These are phyloP conservation scores for Thielaviopsis euricoi DNA, from an alignment of 2,329 filamentous ascomycete genomes.

Conservation along the genomic window DNA sequence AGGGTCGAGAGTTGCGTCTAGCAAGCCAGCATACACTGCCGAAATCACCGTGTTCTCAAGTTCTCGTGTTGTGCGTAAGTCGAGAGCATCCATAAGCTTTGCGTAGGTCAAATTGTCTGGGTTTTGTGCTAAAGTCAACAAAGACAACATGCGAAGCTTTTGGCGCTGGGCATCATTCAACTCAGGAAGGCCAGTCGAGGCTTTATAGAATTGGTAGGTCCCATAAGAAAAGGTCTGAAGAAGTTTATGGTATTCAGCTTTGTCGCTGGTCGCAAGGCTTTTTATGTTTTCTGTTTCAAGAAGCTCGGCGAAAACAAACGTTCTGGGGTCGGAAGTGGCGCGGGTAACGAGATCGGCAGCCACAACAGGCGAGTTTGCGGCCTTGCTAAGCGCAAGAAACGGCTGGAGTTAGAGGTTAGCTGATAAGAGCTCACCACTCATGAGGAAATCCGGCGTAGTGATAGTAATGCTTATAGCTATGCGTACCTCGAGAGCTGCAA, in stretches of 20 bases:
- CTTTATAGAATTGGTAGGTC: slow-evolving; percentile 60
- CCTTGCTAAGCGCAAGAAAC: slow-evolving; percentile 79
- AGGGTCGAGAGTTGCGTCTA: slow-evolving; percentile 72
- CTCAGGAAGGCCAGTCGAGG: slow-evolving; percentile 41
- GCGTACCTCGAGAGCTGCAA: not conserved
- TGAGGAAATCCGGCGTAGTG: not conserved
- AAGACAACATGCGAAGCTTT: slow-evolving; percentile 82
- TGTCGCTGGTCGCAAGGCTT: slow-evolving; percentile 36
- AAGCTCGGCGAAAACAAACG: slow-evolving; percentile 90
- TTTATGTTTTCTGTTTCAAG: slow-evolving; percentile 67
- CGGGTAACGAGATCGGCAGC: slow-evolving; percentile 73
- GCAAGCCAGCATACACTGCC: slow-evolving; percentile 70
- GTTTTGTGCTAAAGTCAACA: slow-evolving; percentile 63
- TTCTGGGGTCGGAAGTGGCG: slow-evolving; percentile 78
- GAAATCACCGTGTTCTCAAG: slow-evolving; percentile 78
- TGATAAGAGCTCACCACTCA: not conserved
- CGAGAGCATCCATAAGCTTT: slow-evolving; percentile 48
- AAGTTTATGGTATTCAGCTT: slow-evolving; percentile 44
- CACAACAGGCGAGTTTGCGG: slow-evolving; percentile 66
- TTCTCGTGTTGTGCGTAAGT: slow-evolving; percentile 47
- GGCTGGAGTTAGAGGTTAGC: slow-evolving; percentile 39
- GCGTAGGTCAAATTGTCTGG: slow-evolving; percentile 55
- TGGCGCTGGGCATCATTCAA: slow-evolving; percentile 57
- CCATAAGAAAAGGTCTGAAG: slow-evolving; percentile 88
- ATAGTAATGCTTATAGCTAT: not conserved